Conservation (phyloP, 2,329 filamentous ascomycete genomes). For the Rhinocladiella similis region DNA sequence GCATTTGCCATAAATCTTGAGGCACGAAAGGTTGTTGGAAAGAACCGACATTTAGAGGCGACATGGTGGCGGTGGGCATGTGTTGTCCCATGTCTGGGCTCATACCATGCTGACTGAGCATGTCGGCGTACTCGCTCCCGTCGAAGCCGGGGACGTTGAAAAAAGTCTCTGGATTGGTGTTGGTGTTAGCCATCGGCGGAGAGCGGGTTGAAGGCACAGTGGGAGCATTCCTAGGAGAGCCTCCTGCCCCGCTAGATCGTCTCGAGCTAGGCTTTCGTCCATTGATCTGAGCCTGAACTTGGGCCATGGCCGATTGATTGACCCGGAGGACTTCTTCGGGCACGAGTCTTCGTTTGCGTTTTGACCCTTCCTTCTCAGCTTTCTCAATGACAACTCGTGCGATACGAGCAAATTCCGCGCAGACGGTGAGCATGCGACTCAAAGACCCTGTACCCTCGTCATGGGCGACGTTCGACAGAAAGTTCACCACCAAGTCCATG, state of each 20-base stretch:
- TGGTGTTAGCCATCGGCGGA: conserved; percentile 2
- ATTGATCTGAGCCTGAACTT: conserved; percentile 28
- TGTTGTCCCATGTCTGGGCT: conserved; percentile 37
- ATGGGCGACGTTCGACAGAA: conserved; percentile 82
- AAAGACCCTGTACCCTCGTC: conserved; percentile 90
- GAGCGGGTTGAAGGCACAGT: conserved; percentile 6
- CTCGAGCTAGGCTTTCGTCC: conserved; percentile 17
- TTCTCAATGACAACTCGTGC: conserved; percentile 88
- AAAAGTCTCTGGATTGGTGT: conserved; percentile 26
- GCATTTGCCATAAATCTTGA: conserved; percentile 91
- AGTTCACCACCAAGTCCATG: conserved; percentile 91
- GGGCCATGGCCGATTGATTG: conserved; percentile 30
- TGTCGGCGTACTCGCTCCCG: conserved; percentile 37
- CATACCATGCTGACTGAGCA: conserved; percentile 39
- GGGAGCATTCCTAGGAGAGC: conserved; percentile 14
- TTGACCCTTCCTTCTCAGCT: conserved; percentile 78
- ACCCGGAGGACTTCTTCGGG: conserved; percentile 27
- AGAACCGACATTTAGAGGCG: conserved; percentile 39
- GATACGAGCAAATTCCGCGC: conserved; percentile 95
- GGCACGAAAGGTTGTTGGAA: conserved; percentile 88
- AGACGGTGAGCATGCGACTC: conserved; percentile 89
- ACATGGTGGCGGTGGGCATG: conserved; percentile 34
- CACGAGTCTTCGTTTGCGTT: conserved; percentile 76
- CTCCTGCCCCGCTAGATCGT: conserved; percentile 17
- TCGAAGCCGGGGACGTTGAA: conserved; percentile 31